Base-by-base conservation (phyloP, 257 asterid genomes). In the Mitragyna speciosa region DNA sequence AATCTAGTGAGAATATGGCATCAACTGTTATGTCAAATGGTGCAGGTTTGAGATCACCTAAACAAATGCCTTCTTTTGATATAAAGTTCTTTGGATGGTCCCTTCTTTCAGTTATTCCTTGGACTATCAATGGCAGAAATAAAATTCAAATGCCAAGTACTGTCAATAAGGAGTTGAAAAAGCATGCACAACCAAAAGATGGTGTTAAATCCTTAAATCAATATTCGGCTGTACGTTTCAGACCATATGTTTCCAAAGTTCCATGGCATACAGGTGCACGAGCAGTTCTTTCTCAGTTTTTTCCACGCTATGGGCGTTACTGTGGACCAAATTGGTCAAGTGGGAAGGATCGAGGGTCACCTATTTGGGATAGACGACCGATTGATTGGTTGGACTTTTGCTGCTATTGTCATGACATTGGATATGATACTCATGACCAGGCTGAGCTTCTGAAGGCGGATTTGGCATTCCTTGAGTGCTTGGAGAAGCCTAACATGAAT, bases 311-410 rank as follows among this genome's bases (percentile, higher is more conserved):
- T 69, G 98, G 98, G 49, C 94, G 89, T 83, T 94, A 93, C 82
- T 94, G 98, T 75, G 98, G 98, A 52, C 98, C 98, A 8, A 94
- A 94, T 82, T 94, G 98, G 98, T 94, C 98, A 0, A 94, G 98
- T 81, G 98, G 98, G 72, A 94, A 88, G 81, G 94, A 90, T 54
- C 56, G 84, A n/a, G 98, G 98, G 39, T 94, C 98, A 56, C 88
- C 86, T 48, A 77, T 94, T 36, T 94, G 98, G 98, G 97, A 94
- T 90, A 93, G 80, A 80, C 89, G 98, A 17, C 98, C 98, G 3
- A 94, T 89, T 80, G 98, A 94, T 86, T 91, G 97, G 97, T 84
- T 94, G 86, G 98, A 94, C 77, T 94, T 90, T 82, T 94, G 98
- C 87, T 94, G 98, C 90, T 94, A 94, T 81, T 94, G 98, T 84